phyloP scores from a whole-genome alignment of 2,329 filamentous ascomycete species.

The Chaetomium strumarium region DNA sequence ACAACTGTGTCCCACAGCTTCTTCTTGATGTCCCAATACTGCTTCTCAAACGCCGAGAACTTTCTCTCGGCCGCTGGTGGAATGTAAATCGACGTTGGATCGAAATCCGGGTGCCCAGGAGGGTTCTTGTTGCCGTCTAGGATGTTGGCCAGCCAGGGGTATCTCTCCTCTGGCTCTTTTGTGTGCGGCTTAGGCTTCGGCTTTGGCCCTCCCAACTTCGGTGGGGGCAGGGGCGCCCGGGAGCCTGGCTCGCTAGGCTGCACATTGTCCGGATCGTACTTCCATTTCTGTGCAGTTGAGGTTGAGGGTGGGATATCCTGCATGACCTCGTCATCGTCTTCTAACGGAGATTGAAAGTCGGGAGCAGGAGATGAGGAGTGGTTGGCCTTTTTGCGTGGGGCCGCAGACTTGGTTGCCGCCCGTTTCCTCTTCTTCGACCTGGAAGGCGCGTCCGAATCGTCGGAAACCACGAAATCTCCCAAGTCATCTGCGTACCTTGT shows the following conservation, averaged over 20 bases:
- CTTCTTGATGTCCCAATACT: slow-evolving; percentile 99
- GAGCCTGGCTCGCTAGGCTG: slow-evolving; percentile 28
- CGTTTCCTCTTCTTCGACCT: slow-evolving; percentile 71
- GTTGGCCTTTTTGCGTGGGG: slow-evolving; percentile 58
- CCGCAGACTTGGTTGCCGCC: slow-evolving; percentile 41
- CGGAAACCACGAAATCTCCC: slow-evolving; percentile 81
- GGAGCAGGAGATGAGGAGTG: slow-evolving; percentile 38
- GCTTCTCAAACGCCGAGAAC: slow-evolving; percentile 93
- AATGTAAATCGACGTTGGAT: slow-evolving; percentile 85
- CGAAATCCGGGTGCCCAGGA: slow-evolving; percentile 77
- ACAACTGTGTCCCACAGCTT: slow-evolving; percentile 97
- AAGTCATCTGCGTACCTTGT: slow-evolving; percentile 51
- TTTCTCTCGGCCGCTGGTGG: slow-evolving; percentile 72
- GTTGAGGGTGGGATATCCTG: slow-evolving; percentile 49
- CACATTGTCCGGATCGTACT: slow-evolving; percentile 48
- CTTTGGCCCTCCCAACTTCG: slow-evolving; percentile 30
- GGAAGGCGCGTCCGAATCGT: slow-evolving; percentile 69
- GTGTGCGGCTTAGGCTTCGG: slow-evolving; percentile 65
- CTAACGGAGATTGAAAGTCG: slow-evolving; percentile 20
- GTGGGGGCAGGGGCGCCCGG: slow-evolving; percentile 19
- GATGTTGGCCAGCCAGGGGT: slow-evolving; percentile 84
- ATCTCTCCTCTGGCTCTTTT: slow-evolving; percentile 77
- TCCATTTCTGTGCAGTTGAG: slow-evolving; percentile 81
- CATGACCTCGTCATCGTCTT: slow-evolving; percentile 48
- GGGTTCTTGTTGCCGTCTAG: slow-evolving; percentile 78